These are phyloP conservation scores for Fusarium secorum DNA, from an alignment of 2,329 filamentous ascomycete genomes.

Conservation along the genomic window DNA sequence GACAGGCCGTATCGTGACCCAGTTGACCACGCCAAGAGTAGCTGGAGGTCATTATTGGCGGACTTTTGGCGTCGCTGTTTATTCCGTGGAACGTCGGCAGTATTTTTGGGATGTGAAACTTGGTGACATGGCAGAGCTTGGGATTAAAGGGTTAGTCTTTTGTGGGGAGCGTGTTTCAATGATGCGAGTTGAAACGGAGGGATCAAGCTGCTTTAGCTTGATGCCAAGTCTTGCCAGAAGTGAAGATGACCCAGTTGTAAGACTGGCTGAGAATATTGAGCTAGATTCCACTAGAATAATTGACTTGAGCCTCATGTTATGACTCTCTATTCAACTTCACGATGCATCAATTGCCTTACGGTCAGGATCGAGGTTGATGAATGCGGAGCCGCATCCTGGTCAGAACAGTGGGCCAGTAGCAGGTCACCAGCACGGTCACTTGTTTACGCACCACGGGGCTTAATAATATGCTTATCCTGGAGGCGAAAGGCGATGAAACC, in stretches of 20 bases:
- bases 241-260: too few relatives aligned
- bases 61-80: background rate
- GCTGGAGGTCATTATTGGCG: background rate
- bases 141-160: conserved; percentile 15
- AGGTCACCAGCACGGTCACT: background rate
- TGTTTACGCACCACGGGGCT: background rate
- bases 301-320: background rate
- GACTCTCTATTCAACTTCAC: rapidly evolving
- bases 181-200: background rate
- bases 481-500: background rate
- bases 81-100: conserved; percentile 10
- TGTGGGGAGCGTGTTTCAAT: conserved; percentile 19
- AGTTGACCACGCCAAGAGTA: background rate
- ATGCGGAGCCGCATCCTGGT: background rate
- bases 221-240: background rate
- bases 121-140: background rate
- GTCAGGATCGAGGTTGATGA: background rate
- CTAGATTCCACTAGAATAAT: rapidly evolving
- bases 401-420: background rate
- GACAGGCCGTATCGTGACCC: background rate
- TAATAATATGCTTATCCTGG: background rate
- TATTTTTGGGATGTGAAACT: background rate
- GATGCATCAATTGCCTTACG: rapidly evolving
- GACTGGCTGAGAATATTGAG: rapidly evolving
- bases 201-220: background rate